These are phyloP conservation scores for Fusarium piperis DNA, from an alignment of 2,329 filamentous ascomycete species.

Conservation along the genomic window DNA sequence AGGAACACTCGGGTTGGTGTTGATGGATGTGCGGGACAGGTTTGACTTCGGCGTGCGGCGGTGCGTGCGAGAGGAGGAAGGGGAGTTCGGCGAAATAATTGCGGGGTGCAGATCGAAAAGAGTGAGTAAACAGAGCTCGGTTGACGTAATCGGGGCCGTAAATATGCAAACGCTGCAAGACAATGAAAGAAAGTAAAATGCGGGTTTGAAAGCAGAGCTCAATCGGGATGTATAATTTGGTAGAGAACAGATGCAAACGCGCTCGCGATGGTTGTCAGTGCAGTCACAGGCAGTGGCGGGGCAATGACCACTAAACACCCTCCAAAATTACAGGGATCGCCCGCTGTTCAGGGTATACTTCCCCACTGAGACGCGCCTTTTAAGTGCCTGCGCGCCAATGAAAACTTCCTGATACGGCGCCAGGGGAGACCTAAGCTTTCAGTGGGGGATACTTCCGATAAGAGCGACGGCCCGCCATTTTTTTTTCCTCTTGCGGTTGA, in stretches of 20 bases:
- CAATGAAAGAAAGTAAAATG: not conserved
- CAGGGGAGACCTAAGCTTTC: not conserved
- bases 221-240: not conserved
- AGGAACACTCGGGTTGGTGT: not conserved
- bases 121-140: too few relatives aligned
- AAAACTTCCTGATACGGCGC: slow-evolving; percentile 11
- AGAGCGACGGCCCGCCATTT: slow-evolving; percentile 19
- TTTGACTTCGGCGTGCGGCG: not conserved
- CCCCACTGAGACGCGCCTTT: slow-evolving; percentile 20
- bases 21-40: not conserved
- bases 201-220: not conserved
- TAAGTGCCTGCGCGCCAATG: slow-evolving; percentile 31
- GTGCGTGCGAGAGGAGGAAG: not conserved
- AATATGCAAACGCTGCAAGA: not conserved
- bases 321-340: not conserved
- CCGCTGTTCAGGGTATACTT: not conserved
- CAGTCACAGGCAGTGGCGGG: slow-evolving; percentile 14
- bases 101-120: not conserved
- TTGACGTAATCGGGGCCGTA: not conserved
- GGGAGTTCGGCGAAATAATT: not conserved
- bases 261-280: slow-evolving; percentile 16
- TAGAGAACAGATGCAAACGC: slow-evolving; percentile 13
- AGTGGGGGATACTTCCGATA: slow-evolving; percentile 29
- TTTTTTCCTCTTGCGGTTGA: not conserved
- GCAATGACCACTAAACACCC: slow-evolving; percentile 21